Evolutionary conservation across 371 early-diverging fungal genomes (phyloP).

Genomic region (Smittium mucronatum): DNA sequence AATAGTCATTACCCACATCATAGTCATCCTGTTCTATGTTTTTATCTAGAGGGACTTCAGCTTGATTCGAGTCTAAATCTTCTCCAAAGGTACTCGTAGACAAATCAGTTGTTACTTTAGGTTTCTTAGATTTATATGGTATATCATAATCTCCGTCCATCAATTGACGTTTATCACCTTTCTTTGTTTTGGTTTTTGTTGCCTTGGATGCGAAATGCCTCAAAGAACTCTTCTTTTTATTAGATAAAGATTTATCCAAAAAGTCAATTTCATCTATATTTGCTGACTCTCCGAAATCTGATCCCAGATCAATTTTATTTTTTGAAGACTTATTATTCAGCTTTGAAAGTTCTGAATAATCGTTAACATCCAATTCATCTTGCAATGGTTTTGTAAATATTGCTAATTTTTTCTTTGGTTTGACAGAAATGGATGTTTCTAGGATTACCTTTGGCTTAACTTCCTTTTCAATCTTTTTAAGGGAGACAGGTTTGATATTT

Average conservation of each 20-base stretch:
- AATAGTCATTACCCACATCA: slow-evolving; percentile 41
- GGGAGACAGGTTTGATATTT: no score
- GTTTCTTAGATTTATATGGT: slow-evolving; percentile 48
- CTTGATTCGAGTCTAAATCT: neutral
- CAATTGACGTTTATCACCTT: slow-evolving; percentile 34
- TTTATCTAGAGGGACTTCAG: neutral
- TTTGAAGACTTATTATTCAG: neutral
- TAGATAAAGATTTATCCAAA: slow-evolving; percentile 45
- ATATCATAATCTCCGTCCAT: slow-evolving; percentile 56
- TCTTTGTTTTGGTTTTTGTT: slow-evolving; percentile 35
- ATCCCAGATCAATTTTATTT: slow-evolving; percentile 37
- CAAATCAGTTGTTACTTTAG: neutral
- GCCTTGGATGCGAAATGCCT: slow-evolving; percentile 28
- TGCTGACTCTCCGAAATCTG: slow-evolving; percentile 68
- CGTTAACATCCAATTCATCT: neutral
- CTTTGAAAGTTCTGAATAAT: neutral
- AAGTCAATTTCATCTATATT: slow-evolving; percentile 58
- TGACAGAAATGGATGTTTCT: neutral
- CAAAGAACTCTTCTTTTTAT: slow-evolving; percentile 32
- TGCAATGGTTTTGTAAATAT: neutral
- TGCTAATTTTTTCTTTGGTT: neutral
- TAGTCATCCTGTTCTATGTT: slow-evolving; percentile 50
- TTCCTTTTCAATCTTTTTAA: slow-evolving; percentile 12
- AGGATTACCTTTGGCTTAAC: neutral
- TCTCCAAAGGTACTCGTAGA: neutral